Evolutionary conservation across 805 yeast species (phyloP).

Genomic region (Grigorovia yakushimaensis): DNA sequence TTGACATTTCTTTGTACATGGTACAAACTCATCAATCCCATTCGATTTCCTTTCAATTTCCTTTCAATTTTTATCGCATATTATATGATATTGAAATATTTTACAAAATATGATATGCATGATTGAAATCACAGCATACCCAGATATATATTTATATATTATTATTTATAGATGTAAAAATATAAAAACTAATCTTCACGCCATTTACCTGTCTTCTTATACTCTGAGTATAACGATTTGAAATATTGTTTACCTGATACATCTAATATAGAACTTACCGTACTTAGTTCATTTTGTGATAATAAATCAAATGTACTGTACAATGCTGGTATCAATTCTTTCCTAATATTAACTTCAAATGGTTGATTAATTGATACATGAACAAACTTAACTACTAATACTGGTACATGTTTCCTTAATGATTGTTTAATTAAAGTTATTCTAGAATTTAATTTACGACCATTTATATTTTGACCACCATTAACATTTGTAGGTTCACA

Average conservation of each 20-base stretch:
- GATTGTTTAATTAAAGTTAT: constrained; percentile 46
- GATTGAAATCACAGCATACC: too few species aligned
- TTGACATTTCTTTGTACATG: too few species aligned
- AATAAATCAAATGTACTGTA: constrained; percentile 59
- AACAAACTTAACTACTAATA: constrained; percentile 50
- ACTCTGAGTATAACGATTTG: constrained; percentile 59
- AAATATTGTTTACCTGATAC: constrained; percentile 57
- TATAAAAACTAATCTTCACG: constrained; percentile 46
- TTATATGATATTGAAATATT: too few species aligned
- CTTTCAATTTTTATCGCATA: too few species aligned
- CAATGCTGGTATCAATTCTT: constrained; percentile 44
- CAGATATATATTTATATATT: too few species aligned
- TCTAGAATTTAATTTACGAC: constrained; percentile 41
- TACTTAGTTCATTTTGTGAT: constrained; percentile 53
- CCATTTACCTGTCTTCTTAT: constrained; percentile 77
- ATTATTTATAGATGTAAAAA: too few species aligned
- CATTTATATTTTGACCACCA: constrained; percentile 19
- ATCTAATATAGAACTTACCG: constrained; percentile 59
- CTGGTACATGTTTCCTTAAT: constrained; percentile 54
- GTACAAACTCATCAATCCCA: too few species aligned
- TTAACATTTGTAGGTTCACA: constrained; percentile 53
- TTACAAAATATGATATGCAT: too few species aligned
- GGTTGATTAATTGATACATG: constrained; percentile 41
- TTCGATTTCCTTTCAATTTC: too few species aligned
- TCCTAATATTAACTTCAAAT: constrained; percentile 38